Evolutionary conservation across 106 monocot species (phyloP).

Genomic region (Ottelia alismoides): DNA sequence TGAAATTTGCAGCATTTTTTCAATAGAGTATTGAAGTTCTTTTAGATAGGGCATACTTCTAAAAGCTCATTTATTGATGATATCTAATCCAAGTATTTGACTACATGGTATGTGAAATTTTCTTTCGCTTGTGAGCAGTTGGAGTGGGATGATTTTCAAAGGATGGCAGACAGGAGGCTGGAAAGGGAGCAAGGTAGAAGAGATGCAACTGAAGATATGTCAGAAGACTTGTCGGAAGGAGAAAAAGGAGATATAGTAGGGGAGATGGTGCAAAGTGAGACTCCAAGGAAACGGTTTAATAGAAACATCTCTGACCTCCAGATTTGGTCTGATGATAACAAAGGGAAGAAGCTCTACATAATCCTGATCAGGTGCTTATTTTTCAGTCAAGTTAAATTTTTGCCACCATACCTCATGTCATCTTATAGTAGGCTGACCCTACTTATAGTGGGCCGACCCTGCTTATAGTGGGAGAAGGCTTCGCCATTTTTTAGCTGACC

Average conservation of each 20-base stretch:
- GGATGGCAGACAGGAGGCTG: slow-evolving; percentile 38
- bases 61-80: no score
- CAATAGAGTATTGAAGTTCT: no score
- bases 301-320: slow-evolving; percentile 54
- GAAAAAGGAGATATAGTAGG: slow-evolving; percentile 57
- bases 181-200: slow-evolving; percentile 71
- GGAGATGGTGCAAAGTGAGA: slow-evolving; percentile 36
- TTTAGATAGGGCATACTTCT: no score
- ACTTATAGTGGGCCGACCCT: no score
- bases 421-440: no score
- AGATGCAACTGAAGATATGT: slow-evolving; percentile 80
- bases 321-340: slow-evolving; percentile 79
- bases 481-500: no score
- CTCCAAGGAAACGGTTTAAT: slow-evolving; percentile 35
- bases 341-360: slow-evolving; percentile 75
- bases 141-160: slow-evolving; percentile 70
- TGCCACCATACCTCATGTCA: no score
- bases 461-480: no score
- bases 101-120: background rate
- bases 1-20: no score
- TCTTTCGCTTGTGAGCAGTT: slow-evolving; percentile 32
- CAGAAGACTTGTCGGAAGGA: slow-evolving; percentile 86
- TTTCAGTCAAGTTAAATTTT: background rate
- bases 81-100: background rate
- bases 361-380: slow-evolving; percentile 65